Evolutionary conservation across 805 yeast genomes (phyloP).

Genomic region (Candida sphagnicola): DNA sequence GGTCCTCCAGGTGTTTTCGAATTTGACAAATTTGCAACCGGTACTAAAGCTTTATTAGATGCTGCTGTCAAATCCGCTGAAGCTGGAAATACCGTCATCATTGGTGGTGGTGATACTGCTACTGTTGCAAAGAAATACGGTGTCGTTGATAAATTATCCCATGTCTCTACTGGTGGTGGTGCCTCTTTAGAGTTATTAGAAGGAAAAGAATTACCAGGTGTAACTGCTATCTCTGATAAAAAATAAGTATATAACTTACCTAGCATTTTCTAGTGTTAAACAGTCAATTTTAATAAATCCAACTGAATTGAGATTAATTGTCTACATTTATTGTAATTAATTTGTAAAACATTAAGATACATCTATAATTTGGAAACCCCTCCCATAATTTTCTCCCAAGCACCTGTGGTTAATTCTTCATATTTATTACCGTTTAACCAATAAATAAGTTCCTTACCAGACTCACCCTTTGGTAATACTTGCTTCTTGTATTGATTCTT

Average conservation of each 20-base stretch:
- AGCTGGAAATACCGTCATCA: slow-evolving; percentile 89
- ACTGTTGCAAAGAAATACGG: slow-evolving; percentile 98
- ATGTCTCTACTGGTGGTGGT: slow-evolving; percentile 99
- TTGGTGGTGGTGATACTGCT: slow-evolving; percentile 99
- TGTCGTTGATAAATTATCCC: slow-evolving; percentile 93
- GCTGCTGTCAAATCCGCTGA: slow-evolving; percentile 84
- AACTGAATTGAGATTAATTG: not conserved
- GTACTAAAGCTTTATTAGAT: slow-evolving; percentile 87
- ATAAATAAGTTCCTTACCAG: slow-evolving; percentile 58
- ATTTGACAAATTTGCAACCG: slow-evolving; percentile 85
- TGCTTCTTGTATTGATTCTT: slow-evolving; percentile 68
- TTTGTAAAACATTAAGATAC: not conserved
- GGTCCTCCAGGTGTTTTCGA: slow-evolving; percentile 99
- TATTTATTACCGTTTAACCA: slow-evolving; percentile 64
- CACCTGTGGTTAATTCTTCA: slow-evolving; percentile 48
- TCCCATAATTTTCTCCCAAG: slow-evolving; percentile 46
- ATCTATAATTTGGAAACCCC: slow-evolving; percentile 37
- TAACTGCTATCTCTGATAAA: slow-evolving; percentile 82
- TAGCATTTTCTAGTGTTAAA: too few species aligned
- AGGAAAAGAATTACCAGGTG: slow-evolving; percentile 99
- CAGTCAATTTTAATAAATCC: not conserved
- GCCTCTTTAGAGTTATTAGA: slow-evolving; percentile 98
- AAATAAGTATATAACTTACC: not conserved
- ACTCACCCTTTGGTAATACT: slow-evolving; percentile 61
- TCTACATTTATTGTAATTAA: too few species aligned